These are phyloP conservation scores for Alternaria panax DNA, from an alignment of 2,329 filamentous ascomycete genomes.

Conservation along the genomic window DNA sequence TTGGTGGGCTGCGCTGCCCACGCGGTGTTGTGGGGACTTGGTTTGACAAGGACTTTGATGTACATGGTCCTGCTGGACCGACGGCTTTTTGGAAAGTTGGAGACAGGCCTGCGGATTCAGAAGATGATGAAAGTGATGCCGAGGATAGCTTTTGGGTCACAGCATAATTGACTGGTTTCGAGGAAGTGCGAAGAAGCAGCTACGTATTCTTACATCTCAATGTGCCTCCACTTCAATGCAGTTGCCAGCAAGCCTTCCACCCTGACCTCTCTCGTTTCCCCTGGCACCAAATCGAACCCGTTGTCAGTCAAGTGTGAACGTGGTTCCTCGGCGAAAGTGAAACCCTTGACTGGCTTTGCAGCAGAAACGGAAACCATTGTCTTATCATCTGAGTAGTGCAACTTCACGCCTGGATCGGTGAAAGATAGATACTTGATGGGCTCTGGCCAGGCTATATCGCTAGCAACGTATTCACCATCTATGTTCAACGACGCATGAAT, in stretches of 20 bases:
- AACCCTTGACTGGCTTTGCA: conserved; percentile 62
- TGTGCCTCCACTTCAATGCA: conserved; percentile 29
- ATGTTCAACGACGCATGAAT: conserved; percentile 60
- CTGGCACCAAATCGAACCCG: conserved; percentile 38
- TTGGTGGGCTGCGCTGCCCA: conserved; percentile 70
- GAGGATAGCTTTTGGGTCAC: not conserved
- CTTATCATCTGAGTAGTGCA: conserved; percentile 41
- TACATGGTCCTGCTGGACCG: conserved; percentile 74
- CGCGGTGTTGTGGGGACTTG: conserved; percentile 77
- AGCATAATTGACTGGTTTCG: not conserved
- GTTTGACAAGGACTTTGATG: conserved; percentile 77
- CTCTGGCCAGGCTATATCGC: conserved; percentile 67
- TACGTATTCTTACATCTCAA: conserved; percentile 21
- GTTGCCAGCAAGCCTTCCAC: conserved; percentile 17
- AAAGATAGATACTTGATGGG: conserved; percentile 66
- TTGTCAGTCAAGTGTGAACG: conserved; percentile 35
- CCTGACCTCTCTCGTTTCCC: conserved; percentile 22
- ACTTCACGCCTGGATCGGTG: conserved; percentile 56
- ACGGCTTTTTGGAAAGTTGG: conserved; percentile 80
- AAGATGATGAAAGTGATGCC: conserved; percentile 16
- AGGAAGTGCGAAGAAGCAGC: not conserved
- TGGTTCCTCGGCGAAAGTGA: conserved; percentile 56
- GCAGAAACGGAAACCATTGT: conserved; percentile 55
- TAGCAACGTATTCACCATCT: conserved; percentile 55
- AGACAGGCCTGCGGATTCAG: conserved; percentile 47